phyloP scores from a whole-genome alignment of 2,329 filamentous ascomycete genomes.

The Xylariaceae sp. region DNA sequence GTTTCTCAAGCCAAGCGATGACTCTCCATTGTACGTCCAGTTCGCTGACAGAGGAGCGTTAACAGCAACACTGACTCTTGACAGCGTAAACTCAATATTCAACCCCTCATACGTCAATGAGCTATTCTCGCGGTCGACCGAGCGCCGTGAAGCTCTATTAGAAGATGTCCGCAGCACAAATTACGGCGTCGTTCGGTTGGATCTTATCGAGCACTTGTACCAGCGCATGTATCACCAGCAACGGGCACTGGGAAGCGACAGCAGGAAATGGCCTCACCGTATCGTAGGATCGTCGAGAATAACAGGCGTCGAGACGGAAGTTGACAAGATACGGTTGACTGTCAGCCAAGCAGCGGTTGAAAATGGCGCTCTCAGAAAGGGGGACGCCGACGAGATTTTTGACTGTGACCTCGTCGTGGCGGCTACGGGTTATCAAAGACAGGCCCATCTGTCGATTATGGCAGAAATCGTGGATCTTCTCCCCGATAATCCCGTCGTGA shows the following conservation, averaged over 20 bases:
- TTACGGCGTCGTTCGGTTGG: constrained; percentile 89
- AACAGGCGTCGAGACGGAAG: constrained; percentile 50
- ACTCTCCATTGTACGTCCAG: constrained; percentile 82
- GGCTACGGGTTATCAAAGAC: constrained; percentile 79
- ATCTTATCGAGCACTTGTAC: constrained; percentile 84
- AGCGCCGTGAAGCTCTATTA: constrained; percentile 56
- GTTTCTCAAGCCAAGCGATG: constrained; percentile 84
- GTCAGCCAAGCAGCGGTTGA: constrained; percentile 34
- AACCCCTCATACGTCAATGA: constrained; percentile 78
- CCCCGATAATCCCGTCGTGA: constrained; percentile 38
- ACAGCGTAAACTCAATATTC: constrained; percentile 90
- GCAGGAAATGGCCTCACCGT: constrained; percentile 72
- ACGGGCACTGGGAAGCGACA: constrained; percentile 61
- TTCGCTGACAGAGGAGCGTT: not conserved
- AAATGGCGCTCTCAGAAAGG: constrained; percentile 21
- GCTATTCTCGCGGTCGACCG: constrained; percentile 63
- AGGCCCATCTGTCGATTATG: constrained; percentile 74
- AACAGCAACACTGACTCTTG: not conserved
- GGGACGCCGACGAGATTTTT: constrained; percentile 50
- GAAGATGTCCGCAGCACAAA: constrained; percentile 77
- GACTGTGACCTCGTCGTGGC: constrained; percentile 79
- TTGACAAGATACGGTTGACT: constrained; percentile 52
- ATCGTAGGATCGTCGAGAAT: constrained; percentile 69
- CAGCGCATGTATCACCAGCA: constrained; percentile 83
- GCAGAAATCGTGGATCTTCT: constrained; percentile 60